Evolutionary conservation across 2,329 filamentous ascomycete genomes (phyloP).

Genomic region (Emergomyces africanus): DNA sequence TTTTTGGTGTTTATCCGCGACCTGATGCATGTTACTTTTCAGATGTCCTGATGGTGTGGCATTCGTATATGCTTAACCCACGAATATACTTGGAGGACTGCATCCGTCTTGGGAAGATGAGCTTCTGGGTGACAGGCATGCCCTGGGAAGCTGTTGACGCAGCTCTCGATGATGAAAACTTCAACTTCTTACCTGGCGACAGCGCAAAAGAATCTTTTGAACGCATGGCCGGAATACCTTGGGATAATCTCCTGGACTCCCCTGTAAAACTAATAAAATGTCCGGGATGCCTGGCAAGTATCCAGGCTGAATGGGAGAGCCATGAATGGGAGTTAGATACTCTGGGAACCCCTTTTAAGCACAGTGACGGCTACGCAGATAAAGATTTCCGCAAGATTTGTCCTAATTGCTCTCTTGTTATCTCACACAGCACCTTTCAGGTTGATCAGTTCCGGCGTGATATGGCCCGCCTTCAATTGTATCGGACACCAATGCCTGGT

Average conservation of each 20-base stretch:
- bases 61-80: constrained; percentile 67
- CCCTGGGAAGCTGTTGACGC: constrained; percentile 51
- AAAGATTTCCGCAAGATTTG: constrained; percentile 41
- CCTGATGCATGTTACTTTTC: constrained; percentile 10
- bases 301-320: constrained; percentile 48
- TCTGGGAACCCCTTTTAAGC: constrained; percentile 16
- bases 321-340: constrained; percentile 13
- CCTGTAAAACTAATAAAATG: constrained; percentile 41
- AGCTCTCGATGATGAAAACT: constrained; percentile 44
- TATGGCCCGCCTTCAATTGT: constrained; percentile 34
- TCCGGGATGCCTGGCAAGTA: constrained; percentile 36
- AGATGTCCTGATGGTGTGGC: constrained; percentile 71
- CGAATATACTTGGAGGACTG: constrained; percentile 62
- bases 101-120: constrained; percentile 43
- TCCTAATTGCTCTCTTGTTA: constrained; percentile 34
- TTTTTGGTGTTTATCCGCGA: background rate
- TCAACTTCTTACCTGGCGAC: constrained; percentile 42
- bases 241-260: constrained; percentile 48
- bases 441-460: constrained; percentile 52
- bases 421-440: constrained; percentile 47
- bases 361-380: constrained; percentile 23
- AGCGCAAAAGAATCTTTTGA: constrained; percentile 38
- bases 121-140: constrained; percentile 50
- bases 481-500: constrained; percentile 49
- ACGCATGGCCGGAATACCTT: constrained; percentile 36